These are phyloP conservation scores for Phaeomoniella chlamydospora DNA, from an alignment of 2,329 filamentous ascomycete genomes.

Conservation along the genomic window DNA sequence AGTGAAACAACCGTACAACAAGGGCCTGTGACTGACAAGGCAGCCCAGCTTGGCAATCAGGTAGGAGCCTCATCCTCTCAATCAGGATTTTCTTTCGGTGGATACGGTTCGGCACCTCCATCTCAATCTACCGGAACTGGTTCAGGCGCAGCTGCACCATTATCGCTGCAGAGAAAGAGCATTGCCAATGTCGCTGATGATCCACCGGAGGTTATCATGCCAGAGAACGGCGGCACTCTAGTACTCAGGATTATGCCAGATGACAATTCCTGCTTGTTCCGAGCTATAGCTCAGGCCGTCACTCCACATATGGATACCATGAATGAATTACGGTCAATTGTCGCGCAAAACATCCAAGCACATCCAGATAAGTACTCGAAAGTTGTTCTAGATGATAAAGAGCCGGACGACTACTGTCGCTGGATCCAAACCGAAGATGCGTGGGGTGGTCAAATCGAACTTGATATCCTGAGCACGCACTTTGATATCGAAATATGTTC, in stretches of 20 bases:
- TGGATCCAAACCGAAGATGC: constrained; percentile 68
- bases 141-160: constrained; percentile 6
- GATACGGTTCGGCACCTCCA: constrained; percentile 6
- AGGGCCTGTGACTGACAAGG: neutral
- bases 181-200: constrained; percentile 33
- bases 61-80: constrained; percentile 2
- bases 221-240: constrained; percentile 39
- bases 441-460: constrained; percentile 87
- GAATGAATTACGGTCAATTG: constrained; percentile 59
- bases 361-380: constrained; percentile 60
- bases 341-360: constrained; percentile 63
- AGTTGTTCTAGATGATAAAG: constrained; percentile 57
- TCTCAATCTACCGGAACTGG: constrained; percentile 3
- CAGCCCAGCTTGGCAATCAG: neutral
- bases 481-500: constrained; percentile 78
- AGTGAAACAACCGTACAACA: neutral
- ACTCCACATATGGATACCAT: constrained; percentile 52
- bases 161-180: constrained; percentile 26
- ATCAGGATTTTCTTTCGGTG: constrained; percentile 8
- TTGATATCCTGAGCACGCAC: constrained; percentile 69
- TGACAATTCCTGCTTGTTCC: constrained; percentile 90
- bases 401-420: constrained; percentile 59
- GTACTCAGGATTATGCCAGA: constrained; percentile 91
- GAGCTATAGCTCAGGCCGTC: constrained; percentile 71
- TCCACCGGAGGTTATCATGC: constrained; percentile 45